These are phyloP conservation scores for Puccinia horiana DNA, from an alignment of 1,284 basidiomycete genomes.

Conservation along the genomic window DNA sequence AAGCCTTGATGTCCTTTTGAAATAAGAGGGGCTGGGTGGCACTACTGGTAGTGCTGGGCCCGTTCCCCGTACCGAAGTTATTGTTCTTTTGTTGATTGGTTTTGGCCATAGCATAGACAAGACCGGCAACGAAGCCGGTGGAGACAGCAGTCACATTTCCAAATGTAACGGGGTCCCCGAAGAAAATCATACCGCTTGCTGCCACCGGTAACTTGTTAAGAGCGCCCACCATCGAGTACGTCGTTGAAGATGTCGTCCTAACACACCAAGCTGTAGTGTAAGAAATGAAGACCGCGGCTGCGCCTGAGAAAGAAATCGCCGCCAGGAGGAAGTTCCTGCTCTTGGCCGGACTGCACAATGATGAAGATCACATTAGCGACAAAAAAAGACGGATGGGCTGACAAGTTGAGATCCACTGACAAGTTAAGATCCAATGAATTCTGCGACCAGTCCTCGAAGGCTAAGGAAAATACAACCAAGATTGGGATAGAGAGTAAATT, in stretches of 20 bases:
- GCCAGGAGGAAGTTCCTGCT: conserved; percentile 77
- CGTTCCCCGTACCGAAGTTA: not conserved
- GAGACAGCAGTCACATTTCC: conserved; percentile 84
- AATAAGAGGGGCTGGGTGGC: conserved; percentile 21
- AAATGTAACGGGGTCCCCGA: conserved; percentile 81
- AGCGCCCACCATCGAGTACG: conserved; percentile 98
- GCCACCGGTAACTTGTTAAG: conserved; percentile 98
- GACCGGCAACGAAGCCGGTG: conserved; percentile 86
- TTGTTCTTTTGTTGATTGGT: conserved; percentile 50
- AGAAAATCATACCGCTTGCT: conserved; percentile 92
- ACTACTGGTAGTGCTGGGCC: not conserved
- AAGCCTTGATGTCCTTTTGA: conserved; percentile 44
- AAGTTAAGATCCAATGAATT: conserved; percentile 82
- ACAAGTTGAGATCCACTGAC: conserved; percentile 61
- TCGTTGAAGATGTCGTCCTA: conserved; percentile 91
- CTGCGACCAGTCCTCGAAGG: conserved; percentile 86
- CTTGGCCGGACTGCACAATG: conserved; percentile 70
- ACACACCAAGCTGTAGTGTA: conserved; percentile 99
- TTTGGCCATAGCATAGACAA: conserved; percentile 53
- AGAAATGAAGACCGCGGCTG: conserved; percentile 93
- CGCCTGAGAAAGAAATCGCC: conserved; percentile 92
- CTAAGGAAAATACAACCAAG: conserved; percentile 75
- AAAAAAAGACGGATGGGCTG: not conserved
- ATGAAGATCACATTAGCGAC: not conserved
- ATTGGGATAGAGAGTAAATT: conserved; percentile 94